A percentile compares a stretch with the other conserved stretches of the same genome.
Evolutionary conservation across 371 early-diverging fungal species (phyloP).

Genomic region (Rhizomucor pusillus): DNA sequence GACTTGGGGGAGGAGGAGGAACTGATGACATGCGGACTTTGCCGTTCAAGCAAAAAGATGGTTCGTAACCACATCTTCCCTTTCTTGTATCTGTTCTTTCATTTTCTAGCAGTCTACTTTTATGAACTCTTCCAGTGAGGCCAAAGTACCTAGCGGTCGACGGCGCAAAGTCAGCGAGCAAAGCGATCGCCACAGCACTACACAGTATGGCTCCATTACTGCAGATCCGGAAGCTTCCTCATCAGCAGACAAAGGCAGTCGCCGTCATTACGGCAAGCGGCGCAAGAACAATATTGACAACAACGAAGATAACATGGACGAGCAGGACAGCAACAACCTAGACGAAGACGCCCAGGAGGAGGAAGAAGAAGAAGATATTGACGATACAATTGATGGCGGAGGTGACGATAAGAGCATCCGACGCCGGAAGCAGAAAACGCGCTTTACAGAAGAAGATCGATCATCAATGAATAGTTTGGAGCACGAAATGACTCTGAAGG

Average conservation of each 20-base stretch:
- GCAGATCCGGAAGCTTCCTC: too few species aligned
- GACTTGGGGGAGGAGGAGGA: too few species aligned
- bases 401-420: slow-evolving; percentile 2
- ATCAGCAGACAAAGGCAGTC: not conserved
- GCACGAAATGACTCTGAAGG: slow-evolving; percentile 62
- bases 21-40: too few species aligned
- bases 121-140: too few species aligned
- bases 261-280: not conserved
- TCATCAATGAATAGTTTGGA: slow-evolving; percentile 28
- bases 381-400: slow-evolving; percentile 1
- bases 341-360: slow-evolving; percentile 14
- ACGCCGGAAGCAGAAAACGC: slow-evolving; percentile 1
- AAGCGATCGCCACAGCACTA: too few species aligned
- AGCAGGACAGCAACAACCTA: not conserved
- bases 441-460: slow-evolving; percentile 20
- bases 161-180: not conserved
- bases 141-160: slow-evolving; percentile 1
- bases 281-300: slow-evolving; percentile 4
- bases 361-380: slow-evolving; percentile 12
- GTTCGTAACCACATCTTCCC: too few species aligned
- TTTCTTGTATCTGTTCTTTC: too few species aligned
- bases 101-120: too few species aligned
- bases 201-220: too few species aligned
- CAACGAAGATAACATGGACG: slow-evolving; percentile 1
- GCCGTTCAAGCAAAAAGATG: too few species aligned